Conservation (phyloP, 164 flowering plant genomes). For the Tinospora cordifolia region DNA sequence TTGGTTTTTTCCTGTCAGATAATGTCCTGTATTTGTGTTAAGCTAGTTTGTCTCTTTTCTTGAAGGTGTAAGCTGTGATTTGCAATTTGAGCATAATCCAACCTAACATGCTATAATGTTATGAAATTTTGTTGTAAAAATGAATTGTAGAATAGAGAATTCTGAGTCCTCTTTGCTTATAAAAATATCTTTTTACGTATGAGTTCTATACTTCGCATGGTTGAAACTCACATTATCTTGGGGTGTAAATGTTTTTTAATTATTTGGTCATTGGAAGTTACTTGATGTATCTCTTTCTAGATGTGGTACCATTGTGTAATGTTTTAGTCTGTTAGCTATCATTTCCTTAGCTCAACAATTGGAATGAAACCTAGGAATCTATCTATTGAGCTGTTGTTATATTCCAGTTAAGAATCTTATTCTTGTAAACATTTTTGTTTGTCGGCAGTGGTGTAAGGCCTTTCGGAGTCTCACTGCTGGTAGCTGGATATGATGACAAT, state of each 20-base stretch:
- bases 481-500: constrained; percentile 96
- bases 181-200: no score
- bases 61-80: no score
- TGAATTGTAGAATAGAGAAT: neutral
- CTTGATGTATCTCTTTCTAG: neutral
- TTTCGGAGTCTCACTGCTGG: constrained; percentile 90
- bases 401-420: neutral
- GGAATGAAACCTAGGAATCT: neutral
- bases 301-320: neutral
- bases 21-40: neutral
- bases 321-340: neutral
- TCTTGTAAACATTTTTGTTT: constrained; percentile 1
- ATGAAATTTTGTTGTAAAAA: no score
- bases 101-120: no score
- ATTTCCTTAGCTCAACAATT: neutral
- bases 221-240: neutral
- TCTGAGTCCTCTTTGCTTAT: no score
- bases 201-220: neutral
- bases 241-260: neutral
- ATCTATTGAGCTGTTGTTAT: neutral
- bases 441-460: constrained; percentile 89
- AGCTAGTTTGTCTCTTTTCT: neutral
- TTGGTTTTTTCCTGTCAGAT: no score
- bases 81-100: no score
- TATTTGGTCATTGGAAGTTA: neutral